These are phyloP conservation scores for Melianthus villosus DNA, from an alignment of 441 rosid species.

Conservation along the genomic window DNA sequence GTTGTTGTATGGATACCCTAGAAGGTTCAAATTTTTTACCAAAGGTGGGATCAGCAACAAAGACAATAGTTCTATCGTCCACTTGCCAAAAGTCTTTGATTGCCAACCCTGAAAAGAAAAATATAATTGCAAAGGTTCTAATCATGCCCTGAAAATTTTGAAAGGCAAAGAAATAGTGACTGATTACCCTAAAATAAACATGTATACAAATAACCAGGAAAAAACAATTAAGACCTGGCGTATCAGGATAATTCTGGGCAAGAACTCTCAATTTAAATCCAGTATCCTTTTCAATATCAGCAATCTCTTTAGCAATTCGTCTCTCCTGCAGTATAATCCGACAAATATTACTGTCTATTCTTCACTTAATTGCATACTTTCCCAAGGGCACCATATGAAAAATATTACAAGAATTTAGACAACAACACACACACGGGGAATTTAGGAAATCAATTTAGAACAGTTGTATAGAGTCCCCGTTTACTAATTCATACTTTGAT, in stretches of 20 bases:
- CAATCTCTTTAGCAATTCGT: conserved; percentile 52
- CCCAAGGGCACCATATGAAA: too few species aligned
- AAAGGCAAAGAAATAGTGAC: neutral
- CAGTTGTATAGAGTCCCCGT: too few species aligned
- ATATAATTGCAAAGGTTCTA: conserved; percentile 1
- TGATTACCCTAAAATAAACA: neutral
- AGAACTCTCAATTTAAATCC: conserved; percentile 64
- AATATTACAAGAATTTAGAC: too few species aligned
- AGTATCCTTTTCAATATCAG: conserved; percentile 53
- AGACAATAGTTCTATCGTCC: conserved; percentile 71
- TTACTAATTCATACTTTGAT: too few species aligned
- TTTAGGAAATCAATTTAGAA: too few species aligned
- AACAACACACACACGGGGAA: too few species aligned
- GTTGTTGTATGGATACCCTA: too few species aligned
- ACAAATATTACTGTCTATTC: too few species aligned
- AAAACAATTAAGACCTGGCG: conserved; percentile 40
- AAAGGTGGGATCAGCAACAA: conserved; percentile 86
- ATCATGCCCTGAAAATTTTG: neutral
- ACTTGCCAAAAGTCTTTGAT: conserved; percentile 69
- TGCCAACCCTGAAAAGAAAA: conserved; percentile 48
- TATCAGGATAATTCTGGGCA: conserved; percentile 82
- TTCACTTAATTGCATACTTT: too few species aligned
- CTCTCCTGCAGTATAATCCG: conserved; percentile 36
- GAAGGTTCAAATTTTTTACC: conserved; percentile 25
- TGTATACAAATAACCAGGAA: neutral